Evolutionary conservation across 2,329 filamentous ascomycete genomes (phyloP).

Genomic region (Cadophora sp.): DNA sequence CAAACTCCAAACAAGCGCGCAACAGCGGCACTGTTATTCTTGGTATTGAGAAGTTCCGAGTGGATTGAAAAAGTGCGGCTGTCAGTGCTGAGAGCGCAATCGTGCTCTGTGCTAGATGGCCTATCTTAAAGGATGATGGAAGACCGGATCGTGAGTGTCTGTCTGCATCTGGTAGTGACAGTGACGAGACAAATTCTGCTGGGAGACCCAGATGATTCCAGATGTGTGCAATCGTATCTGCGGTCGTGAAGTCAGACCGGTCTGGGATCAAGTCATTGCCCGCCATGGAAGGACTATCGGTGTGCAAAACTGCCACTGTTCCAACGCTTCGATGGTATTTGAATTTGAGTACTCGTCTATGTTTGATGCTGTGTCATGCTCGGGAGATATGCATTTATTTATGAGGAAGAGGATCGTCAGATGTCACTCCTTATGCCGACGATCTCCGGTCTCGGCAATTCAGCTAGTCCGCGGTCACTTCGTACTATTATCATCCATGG

Average conservation of each 20-base stretch:
- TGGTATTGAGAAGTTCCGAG: background rate
- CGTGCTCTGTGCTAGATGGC: slow-evolving; percentile 1
- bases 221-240: background rate
- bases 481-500: background rate
- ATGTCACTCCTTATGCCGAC: background rate
- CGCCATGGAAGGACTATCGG: background rate
- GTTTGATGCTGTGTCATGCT: too few species aligned
- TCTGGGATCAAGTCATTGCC: background rate
- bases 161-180: background rate
- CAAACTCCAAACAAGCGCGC: background rate
- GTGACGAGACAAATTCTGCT: background rate
- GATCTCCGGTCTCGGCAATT: background rate
- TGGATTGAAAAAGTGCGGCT: slow-evolving; percentile 3
- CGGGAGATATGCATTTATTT: background rate
- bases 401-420: background rate
- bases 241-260: background rate
- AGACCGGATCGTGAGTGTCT: background rate
- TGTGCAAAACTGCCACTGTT: too few species aligned
- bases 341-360: too few species aligned
- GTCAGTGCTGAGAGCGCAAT: slow-evolving; percentile 6
- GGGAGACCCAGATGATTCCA: background rate
- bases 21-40: background rate
- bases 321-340: too few species aligned
- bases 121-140: slow-evolving; percentile 1
- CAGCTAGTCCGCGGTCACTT: background rate